Percentiles rank a stretch among this genome's conserved stretches.
Conservation (phyloP, 495 filamentous ascomycete genomes). For the Aspergillus nidulans region DNA sequence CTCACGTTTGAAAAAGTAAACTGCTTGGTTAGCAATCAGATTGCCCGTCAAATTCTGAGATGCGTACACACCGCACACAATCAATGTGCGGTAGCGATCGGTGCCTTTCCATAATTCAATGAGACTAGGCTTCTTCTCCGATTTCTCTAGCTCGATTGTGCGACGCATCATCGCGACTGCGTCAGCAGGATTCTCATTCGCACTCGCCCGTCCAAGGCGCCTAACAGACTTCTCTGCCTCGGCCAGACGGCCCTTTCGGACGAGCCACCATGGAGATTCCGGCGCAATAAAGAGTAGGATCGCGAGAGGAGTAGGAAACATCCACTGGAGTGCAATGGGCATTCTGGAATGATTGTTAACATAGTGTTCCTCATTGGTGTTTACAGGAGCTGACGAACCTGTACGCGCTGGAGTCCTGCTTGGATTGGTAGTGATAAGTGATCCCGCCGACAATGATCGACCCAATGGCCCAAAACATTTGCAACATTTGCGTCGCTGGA, state of each 20-base stretch:
- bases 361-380: constrained; percentile 27
- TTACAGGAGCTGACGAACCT: constrained; percentile 34
- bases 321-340: constrained; percentile 68
- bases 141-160: constrained; percentile 58
- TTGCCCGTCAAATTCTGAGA: constrained; percentile 47
- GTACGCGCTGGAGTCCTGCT: constrained; percentile 32
- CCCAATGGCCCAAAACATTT: constrained; percentile 70
- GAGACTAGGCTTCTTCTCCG: constrained; percentile 53
- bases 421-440: constrained; percentile 52
- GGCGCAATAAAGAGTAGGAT: constrained; percentile 61
- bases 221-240: constrained; percentile 59
- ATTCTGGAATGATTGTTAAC: constrained; percentile 53
- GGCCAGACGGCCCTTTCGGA: constrained; percentile 51
- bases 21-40: constrained; percentile 73
- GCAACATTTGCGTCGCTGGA: constrained; percentile 65
- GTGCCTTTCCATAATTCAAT: constrained; percentile 65
- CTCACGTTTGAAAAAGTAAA: constrained; percentile 62
- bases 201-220: constrained; percentile 53
- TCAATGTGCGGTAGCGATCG: constrained; percentile 62
- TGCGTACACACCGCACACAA: constrained; percentile 54
- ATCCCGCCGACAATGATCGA: constrained; percentile 64
- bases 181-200: constrained; percentile 54
- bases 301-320: constrained; percentile 68
- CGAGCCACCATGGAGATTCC: constrained; percentile 60
- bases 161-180: constrained; percentile 72